Percentiles rank a stretch among this genome's conserved stretches.
phyloP scores from a whole-genome alignment of 2,329 filamentous ascomycete species.

The Fusarium brevicatenulatum region DNA sequence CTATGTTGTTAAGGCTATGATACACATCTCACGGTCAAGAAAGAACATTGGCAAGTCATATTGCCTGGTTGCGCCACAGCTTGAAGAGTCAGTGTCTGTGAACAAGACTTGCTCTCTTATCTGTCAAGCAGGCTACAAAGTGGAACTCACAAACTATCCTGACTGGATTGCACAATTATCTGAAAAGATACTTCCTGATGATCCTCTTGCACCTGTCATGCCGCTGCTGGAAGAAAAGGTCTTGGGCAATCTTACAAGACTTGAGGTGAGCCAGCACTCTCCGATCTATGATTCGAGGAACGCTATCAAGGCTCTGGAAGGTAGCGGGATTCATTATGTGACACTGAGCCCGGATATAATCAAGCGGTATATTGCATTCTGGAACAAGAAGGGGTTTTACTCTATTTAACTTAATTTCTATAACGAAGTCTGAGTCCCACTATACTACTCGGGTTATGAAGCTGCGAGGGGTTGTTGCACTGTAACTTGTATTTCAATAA shows the following conservation, averaged over 20 bases:
- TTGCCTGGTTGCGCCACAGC: background rate
- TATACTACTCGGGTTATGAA: no score
- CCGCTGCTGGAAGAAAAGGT: background rate
- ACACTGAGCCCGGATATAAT: background rate
- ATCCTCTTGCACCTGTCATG: conserved; percentile 4
- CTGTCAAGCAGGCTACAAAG: background rate
- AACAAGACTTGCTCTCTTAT: background rate
- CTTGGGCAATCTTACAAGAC: background rate
- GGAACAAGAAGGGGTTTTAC: background rate
- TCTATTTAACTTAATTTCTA: background rate
- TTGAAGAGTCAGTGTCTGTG: background rate
- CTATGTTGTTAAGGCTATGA: background rate
- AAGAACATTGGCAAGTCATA: background rate
- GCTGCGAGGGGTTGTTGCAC: no score
- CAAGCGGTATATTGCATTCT: background rate
- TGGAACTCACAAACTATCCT: background rate
- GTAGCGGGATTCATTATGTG: background rate
- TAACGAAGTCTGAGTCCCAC: accelerated
- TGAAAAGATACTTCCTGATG: background rate
- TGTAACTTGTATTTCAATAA: no score
- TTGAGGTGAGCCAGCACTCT: conserved; percentile 3
- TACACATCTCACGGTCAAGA: background rate
- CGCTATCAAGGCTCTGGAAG: background rate
- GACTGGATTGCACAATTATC: background rate
- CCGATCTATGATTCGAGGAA: background rate